Percentiles rank a stretch among this genome's conserved stretches.
These are phyloP conservation scores for Acanthamoeba sp. DNA, from an alignment of 208 protist genomes.

Conservation along the genomic window DNA sequence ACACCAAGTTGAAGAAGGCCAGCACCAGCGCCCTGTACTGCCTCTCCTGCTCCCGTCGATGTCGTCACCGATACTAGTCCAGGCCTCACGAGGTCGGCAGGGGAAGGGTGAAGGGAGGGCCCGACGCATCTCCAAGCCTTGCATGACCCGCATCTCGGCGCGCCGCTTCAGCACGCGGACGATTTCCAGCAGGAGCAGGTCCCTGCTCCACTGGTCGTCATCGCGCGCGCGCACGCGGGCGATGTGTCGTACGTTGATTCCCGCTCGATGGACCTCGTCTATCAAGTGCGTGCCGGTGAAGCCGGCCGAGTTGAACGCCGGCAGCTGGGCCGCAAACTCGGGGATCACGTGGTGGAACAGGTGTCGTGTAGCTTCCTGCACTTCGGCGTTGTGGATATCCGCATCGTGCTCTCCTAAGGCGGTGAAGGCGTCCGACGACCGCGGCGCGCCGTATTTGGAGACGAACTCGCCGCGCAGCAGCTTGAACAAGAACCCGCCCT, in stretches of 20 bases:
- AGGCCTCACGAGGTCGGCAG: too few species aligned
- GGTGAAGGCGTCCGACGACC: slow-evolving; percentile 67
- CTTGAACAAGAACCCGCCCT: slow-evolving; percentile 71
- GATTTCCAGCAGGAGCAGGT: slow-evolving; percentile 45
- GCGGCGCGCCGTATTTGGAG: slow-evolving; percentile 8
- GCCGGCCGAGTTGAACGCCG: not conserved
- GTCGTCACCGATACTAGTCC: not conserved
- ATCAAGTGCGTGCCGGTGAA: slow-evolving; percentile 6
- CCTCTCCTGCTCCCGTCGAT: slow-evolving; percentile 35
- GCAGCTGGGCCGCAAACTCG: slow-evolving; percentile 54
- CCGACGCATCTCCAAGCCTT: not conserved
- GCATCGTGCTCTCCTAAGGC: slow-evolving; percentile 70
- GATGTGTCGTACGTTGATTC: slow-evolving; percentile 71
- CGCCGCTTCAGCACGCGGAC: slow-evolving; percentile 67
- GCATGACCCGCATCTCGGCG: slow-evolving; percentile 34
- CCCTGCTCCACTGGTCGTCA: not conserved
- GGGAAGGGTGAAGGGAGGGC: too few species aligned
- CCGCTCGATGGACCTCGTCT: slow-evolving; percentile 69
- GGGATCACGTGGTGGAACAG: slow-evolving; percentile 38
- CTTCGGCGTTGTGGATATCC: slow-evolving; percentile 64
- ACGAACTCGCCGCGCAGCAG: slow-evolving; percentile 72
- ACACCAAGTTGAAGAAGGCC: slow-evolving; percentile 57
- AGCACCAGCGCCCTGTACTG: slow-evolving; percentile 38
- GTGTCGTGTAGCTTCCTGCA: slow-evolving; percentile 24
- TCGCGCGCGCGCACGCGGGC: slow-evolving; percentile 37